Base-by-base conservation (phyloP, 75 land plant genomes). In the Pinus taeda region DNA sequence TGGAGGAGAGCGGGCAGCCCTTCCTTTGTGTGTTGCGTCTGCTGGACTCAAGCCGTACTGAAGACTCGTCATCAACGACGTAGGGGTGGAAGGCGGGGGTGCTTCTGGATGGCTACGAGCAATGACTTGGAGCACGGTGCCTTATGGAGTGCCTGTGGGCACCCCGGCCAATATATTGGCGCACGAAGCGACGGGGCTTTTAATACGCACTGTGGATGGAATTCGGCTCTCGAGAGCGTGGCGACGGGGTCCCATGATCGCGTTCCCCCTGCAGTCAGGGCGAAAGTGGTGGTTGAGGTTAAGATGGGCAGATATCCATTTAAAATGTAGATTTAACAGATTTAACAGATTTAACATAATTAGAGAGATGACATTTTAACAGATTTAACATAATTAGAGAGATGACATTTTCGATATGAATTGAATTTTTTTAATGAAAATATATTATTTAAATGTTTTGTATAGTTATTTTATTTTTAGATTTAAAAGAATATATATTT, bases 141-240 rank as follows among this genome's bases (percentile, higher is more conserved):
- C 65, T 13, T 6, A 6, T 21, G 1, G 65, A 24, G 26, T 6
- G 8, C 7, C 7, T 0, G 7, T 87, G 89, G 89, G 82, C 83
- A 53, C 82, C 83, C 6, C 90, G 85, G 78, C 17, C 77, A 65
- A 77, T 22, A 57, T 88, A 42, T 74, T 88, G 59, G 70, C 74
- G 26, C 90, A 88, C 61, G 42, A 72, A 21, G 57, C 87, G 4
- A 64, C 83, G 0, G 85, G 82, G 1, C 79, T 26, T 89, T 87
- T 65, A 78, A 75, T 76, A 73, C 85, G n/a, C 91, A 89, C 60
- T 89, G 91, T 53, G 89, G 91, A 0, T 89, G 87, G 89, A 89
- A 89, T 63, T 89, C 89, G 0, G 71, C 76, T 0, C n/a, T 76
- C 53, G 91, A 89, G 65, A 80, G 75, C 60, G 58, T 74, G 18